Evolutionary conservation across 106 monocot species (phyloP), one percentile per base, ranked within the genome.

Genomic region (Apostasia ramifera): DNA sequence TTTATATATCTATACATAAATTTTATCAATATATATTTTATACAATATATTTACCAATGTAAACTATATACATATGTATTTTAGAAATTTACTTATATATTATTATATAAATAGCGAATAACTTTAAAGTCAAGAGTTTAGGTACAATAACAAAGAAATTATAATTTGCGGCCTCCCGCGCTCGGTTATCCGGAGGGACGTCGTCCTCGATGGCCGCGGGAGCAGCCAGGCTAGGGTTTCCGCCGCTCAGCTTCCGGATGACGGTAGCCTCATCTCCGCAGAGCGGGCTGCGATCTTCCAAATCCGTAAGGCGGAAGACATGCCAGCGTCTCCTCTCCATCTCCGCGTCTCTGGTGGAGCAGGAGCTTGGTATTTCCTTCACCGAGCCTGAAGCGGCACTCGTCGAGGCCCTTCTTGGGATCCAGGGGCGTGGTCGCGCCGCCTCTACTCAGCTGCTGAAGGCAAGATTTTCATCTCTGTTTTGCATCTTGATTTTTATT

Each of bases 391-490:
- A 92, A 71, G 42, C 74, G 41, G 68, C 39, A 1, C 85, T 92
- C n/a, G 10, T 87, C 70, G 87, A 92, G 41, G 84, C 81, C 46
- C 82, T 92, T 14, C 63, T 92, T 3, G 91, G 91, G 9, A 77
- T 87, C 58, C 87, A 92, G 59, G 91, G 91, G 3, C 77, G 91
- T 68, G 91, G 91, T 13, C 82, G 87, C 7, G 70, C 84, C 49
- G 87, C 85, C 1, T 71, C 77, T 55, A 53, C 82, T 5, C 66
- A 69, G 54, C 91, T 85, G 73, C 78, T 92, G 70, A 76, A 87
- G 82, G 87, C 61, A 76, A 78, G 26, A 15, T 40, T 41, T 8
- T 53, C 2, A 4, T 57, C 15, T 66, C 59, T 8, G 2, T 65
- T 6, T 71, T 41, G 38, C 26, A 26, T 38, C 13, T 44, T 56